These are phyloP conservation scores for Diaporthe helianthi DNA, from an alignment of 2,329 filamentous ascomycete species.

Conservation along the genomic window DNA sequence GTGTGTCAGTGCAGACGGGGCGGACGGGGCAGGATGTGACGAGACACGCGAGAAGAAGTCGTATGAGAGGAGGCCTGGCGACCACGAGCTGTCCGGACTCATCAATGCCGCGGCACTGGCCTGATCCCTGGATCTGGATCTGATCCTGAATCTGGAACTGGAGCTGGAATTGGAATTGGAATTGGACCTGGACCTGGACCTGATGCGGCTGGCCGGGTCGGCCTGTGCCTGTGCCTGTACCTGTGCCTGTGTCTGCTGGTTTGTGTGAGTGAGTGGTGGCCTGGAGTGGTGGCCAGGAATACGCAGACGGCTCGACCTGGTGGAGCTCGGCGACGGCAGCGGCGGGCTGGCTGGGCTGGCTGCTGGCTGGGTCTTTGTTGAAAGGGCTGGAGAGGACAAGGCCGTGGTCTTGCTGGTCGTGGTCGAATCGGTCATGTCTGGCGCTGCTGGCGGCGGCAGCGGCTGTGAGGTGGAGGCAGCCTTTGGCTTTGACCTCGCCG, in stretches of 20 bases:
- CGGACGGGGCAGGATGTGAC: conserved; percentile 18
- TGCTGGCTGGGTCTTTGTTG: not conserved
- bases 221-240: not conserved
- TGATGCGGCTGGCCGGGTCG: conserved; percentile 6
- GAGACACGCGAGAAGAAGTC: conserved; percentile 12
- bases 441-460: not conserved
- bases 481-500: conserved; percentile 21
- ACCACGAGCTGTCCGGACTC: conserved; percentile 12
- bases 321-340: conserved; percentile 15
- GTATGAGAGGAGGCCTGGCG: conserved; percentile 18
- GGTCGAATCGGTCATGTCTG: not conserved
- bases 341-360: not conserved
- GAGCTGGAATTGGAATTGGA: not conserved
- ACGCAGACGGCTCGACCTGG: conserved; percentile 14
- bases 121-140: conserved; percentile 24
- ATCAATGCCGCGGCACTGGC: conserved; percentile 16
- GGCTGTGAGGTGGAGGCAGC: not conserved
- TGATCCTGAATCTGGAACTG: conserved; percentile 9
- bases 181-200: not conserved
- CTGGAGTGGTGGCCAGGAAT: conserved; percentile 20
- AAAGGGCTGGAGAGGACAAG: not conserved
- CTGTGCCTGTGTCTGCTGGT: not conserved
- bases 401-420: not conserved
- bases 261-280: not conserved
- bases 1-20: conserved; percentile 21